Conservation (phyloP, 1,284 basidiomycete genomes). For the Thecaphora thlaspeos region DNA sequence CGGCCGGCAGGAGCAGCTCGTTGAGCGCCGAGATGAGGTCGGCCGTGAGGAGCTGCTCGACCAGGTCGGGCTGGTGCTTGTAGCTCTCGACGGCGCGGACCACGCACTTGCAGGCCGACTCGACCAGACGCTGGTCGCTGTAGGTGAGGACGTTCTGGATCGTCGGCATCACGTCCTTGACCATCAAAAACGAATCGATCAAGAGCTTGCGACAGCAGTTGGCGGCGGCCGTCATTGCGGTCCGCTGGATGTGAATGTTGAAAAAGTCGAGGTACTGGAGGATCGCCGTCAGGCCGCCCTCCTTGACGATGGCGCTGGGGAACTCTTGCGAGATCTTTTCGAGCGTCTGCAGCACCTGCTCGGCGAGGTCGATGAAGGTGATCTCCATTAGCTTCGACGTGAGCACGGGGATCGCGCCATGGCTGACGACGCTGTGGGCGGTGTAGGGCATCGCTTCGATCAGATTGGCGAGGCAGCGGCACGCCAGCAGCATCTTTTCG, state of each 20-base stretch:
- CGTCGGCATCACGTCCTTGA: constrained; percentile 49
- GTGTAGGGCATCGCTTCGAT: constrained; percentile 57
- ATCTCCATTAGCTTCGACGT: constrained; percentile 54
- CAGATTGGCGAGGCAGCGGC: constrained; percentile 56
- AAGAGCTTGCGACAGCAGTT: constrained; percentile 54
- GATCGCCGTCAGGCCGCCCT: constrained; percentile 52
- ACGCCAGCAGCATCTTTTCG: constrained; percentile 53
- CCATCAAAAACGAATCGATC: constrained; percentile 32
- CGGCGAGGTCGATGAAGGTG: constrained; percentile 56
- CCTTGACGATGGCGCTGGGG: constrained; percentile 51
- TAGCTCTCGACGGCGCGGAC: constrained; percentile 50
- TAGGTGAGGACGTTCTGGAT: constrained; percentile 51
- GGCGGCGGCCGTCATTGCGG: constrained; percentile 52
- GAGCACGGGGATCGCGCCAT: constrained; percentile 52
- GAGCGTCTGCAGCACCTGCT: constrained; percentile 56
- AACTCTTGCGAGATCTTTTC: constrained; percentile 54
- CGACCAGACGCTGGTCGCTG: constrained; percentile 53
- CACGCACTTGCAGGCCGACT: constrained; percentile 53
- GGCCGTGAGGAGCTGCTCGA: constrained; percentile 44
- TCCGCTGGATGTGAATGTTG: constrained; percentile 56
- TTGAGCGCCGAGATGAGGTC: constrained; percentile 43
- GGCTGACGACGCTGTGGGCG: constrained; percentile 45
- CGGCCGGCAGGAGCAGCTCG: constrained; percentile 41
- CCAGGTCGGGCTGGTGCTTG: constrained; percentile 33
- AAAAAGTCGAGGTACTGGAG: constrained; percentile 57